Evolutionary conservation across 148 eudicot genomes (phyloP).

Genomic region (Dianthus caryophyllus): DNA sequence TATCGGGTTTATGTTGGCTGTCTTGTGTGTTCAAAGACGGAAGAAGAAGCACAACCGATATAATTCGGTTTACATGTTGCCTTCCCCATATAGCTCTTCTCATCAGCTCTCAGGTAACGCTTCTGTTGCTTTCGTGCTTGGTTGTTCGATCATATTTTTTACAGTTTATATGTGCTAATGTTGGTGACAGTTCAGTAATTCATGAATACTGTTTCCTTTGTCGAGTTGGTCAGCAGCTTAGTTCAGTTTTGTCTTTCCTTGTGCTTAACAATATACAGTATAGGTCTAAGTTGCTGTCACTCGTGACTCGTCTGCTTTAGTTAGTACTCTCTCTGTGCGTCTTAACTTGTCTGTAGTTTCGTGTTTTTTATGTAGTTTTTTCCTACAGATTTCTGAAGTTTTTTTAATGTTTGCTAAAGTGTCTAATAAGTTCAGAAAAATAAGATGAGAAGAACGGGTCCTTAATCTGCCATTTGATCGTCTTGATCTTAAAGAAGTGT

Average conservation of each 20-base stretch:
- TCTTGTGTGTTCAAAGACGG: constrained; percentile 46
- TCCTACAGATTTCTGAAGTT: too few relatives aligned
- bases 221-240: too few relatives aligned
- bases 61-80: constrained; percentile 35
- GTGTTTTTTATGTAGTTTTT: too few relatives aligned
- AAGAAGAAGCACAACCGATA: constrained; percentile 45
- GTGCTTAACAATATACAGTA: neutral
- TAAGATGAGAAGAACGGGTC: too few relatives aligned
- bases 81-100: constrained; percentile 49
- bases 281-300: neutral
- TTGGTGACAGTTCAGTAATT: neutral
- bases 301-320: too few relatives aligned
- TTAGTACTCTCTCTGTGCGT: too few relatives aligned
- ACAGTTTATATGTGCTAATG: neutral
- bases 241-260: too few relatives aligned
- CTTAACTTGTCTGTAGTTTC: too few relatives aligned
- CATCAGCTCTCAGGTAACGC: constrained; percentile 65
- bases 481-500: neutral
- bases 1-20: constrained; percentile 37
- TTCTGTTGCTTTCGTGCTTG: constrained; percentile 2
- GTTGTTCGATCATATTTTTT: neutral
- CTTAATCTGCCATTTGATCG: neutral
- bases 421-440: too few relatives aligned
- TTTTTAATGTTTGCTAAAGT: too few relatives aligned
- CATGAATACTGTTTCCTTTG: neutral